phyloP scores from a whole-genome alignment of 345 rosid genomes.

The Rhodamnia rubescens region DNA sequence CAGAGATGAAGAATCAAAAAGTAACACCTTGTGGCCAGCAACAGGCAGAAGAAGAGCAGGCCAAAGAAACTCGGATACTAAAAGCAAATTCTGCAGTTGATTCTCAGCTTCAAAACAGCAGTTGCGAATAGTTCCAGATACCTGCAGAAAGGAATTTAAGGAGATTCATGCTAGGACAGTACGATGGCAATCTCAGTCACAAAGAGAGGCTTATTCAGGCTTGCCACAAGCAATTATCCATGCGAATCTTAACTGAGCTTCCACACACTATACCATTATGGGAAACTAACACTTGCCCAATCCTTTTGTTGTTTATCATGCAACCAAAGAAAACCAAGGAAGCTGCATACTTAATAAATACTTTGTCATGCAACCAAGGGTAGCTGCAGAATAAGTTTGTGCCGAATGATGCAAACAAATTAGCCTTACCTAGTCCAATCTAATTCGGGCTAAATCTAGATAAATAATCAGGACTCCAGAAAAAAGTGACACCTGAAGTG shows the following conservation, averaged over 20 bases:
- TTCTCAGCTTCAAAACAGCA: conserved; percentile 92
- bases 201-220: neutral
- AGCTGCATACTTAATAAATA: neutral
- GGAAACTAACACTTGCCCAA: neutral
- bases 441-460: neutral
- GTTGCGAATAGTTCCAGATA: conserved; percentile 73
- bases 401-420: neutral
- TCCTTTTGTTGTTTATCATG: neutral
- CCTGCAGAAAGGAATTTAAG: conserved; percentile 24
- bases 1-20: neutral
- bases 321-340: neutral
- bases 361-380: neutral
- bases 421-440: neutral
- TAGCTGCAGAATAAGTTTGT: neutral
- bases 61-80: conserved; percentile 85
- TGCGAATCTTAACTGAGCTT: neutral
- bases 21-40: conserved; percentile 68
- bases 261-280: neutral
- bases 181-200: neutral
- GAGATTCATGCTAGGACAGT: neutral
- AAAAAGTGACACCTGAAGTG: neutral
- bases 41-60: conserved; percentile 90
- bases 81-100: conserved; percentile 73
- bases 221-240: neutral
- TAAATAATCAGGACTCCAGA: neutral